phyloP scores from a whole-genome alignment of 768 basidiomycete genomes.

The Gymnopilus dilepis region DNA sequence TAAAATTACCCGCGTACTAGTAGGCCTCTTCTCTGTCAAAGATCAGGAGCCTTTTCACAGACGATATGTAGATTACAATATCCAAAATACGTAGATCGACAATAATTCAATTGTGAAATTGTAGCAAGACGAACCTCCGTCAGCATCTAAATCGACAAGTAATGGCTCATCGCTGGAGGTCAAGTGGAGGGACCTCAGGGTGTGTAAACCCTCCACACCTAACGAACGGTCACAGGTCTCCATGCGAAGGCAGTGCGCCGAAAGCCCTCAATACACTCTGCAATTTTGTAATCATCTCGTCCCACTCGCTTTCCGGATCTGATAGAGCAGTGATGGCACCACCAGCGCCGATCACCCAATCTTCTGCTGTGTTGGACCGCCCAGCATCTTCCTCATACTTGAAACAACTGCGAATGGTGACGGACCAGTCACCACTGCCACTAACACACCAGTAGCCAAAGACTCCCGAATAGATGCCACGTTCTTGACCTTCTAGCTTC shows the following conservation, averaged over 20 bases:
- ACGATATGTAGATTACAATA: too few species aligned
- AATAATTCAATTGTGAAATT: too few species aligned
- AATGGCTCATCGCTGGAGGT: too few species aligned
- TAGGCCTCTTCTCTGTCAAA: too few species aligned
- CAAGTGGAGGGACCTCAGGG: too few species aligned
- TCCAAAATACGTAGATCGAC: too few species aligned
- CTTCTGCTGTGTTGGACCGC: slow-evolving; percentile 39
- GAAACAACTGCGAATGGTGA: slow-evolving; percentile 93
- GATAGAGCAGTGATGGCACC: slow-evolving; percentile 96
- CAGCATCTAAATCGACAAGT: too few species aligned
- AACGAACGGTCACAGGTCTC: too few species aligned
- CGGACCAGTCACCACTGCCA: slow-evolving; percentile 91
- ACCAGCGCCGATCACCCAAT: slow-evolving; percentile 89
- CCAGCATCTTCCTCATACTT: slow-evolving; percentile 54
- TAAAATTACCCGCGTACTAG: slow-evolving; percentile 3
- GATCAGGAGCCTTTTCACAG: too few species aligned
- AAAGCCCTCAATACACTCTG: slow-evolving; percentile 77
- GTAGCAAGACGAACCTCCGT: too few species aligned
- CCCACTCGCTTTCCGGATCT: slow-evolving; percentile 87
- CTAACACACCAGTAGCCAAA: slow-evolving; percentile 93
- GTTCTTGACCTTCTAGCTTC: slow-evolving; percentile 70
- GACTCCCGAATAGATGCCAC: slow-evolving; percentile 89
- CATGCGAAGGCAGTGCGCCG: slow-evolving; percentile 38
- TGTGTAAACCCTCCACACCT: too few species aligned
- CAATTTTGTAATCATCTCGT: slow-evolving; percentile 91